Evolutionary conservation across 495 filamentous ascomycete species (phyloP).

Genomic region (Aspergillus campestris): DNA sequence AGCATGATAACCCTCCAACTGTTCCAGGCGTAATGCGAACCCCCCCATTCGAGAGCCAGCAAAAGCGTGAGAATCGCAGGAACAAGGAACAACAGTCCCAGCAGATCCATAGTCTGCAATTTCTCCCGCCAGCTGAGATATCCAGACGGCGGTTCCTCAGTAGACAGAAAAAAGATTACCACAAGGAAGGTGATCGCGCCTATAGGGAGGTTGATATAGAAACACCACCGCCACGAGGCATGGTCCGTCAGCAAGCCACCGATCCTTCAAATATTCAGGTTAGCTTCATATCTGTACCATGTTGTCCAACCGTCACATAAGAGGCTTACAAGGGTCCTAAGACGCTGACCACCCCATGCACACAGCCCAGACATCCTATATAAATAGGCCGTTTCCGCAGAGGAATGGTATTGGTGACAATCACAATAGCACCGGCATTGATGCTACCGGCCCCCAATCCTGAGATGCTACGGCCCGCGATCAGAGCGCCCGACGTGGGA

Average conservation of each 20-base stretch:
- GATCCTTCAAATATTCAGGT: neutral
- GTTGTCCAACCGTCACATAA: no score
- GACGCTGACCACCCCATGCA: constrained; percentile 19
- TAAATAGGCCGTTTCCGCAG: constrained; percentile 32
- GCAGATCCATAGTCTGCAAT: constrained; percentile 32
- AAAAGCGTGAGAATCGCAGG: constrained; percentile 28
- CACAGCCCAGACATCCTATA: constrained; percentile 17
- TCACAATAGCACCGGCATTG: constrained; percentile 10
- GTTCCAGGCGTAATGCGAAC: constrained; percentile 32
- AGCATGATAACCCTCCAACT: constrained; percentile 25
- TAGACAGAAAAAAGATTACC: constrained; percentile 15
- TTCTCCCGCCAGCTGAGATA: constrained; percentile 27
- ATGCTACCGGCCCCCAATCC: constrained; percentile 44
- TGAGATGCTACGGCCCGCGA: constrained; percentile 56
- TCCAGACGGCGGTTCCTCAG: constrained; percentile 15
- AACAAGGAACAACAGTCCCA: constrained; percentile 28
- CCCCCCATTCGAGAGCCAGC: constrained; percentile 36
- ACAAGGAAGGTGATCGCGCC: constrained; percentile 11
- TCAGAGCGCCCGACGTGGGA: no score
- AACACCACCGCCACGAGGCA: constrained; percentile 25
- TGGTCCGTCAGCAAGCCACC: constrained; percentile 22
- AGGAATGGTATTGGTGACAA: constrained; percentile 12
- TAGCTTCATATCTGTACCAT: no score
- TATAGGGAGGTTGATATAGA: constrained; percentile 22
- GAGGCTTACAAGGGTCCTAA: constrained; percentile 27